Conservation (phyloP, 148 eudicot species). For the Rhododendron henanense region DNA sequence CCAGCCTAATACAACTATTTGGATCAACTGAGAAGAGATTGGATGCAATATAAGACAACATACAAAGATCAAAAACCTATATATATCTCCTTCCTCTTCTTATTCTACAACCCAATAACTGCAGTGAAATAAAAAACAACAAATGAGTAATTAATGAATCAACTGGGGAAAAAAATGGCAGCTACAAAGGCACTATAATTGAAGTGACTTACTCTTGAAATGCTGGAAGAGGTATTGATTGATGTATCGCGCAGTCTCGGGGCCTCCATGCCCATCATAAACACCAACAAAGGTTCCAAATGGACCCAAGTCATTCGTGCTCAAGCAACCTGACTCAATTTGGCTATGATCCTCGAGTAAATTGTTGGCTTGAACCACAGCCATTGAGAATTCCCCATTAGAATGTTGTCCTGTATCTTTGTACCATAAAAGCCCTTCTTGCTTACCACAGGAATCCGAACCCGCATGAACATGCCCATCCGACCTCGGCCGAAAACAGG, state of each 20-base stretch:
- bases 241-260: conserved; percentile 78
- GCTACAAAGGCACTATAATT: conserved; percentile 3
- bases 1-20: background rate
- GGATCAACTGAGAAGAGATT: background rate
- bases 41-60: background rate
- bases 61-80: background rate
- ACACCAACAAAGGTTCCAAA: conserved; percentile 74
- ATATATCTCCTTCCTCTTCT: background rate
- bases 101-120: background rate
- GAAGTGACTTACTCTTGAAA: conserved; percentile 57
- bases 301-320: conserved; percentile 56
- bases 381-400: conserved; percentile 81
- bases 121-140: background rate
- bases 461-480: conserved; percentile 36
- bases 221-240: conserved; percentile 67
- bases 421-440: conserved; percentile 84
- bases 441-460: conserved; percentile 61
- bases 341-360: conserved; percentile 88
- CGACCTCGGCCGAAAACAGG: conserved; percentile 79
- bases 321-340: conserved; percentile 71
- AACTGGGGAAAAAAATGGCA: background rate
- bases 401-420: conserved; percentile 70
- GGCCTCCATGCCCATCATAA: conserved; percentile 91
- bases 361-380: conserved; percentile 85
- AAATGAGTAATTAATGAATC: background rate